Base-by-base conservation (phyloP, 208 protist genomes). In the Leishmania guyanensis region DNA sequence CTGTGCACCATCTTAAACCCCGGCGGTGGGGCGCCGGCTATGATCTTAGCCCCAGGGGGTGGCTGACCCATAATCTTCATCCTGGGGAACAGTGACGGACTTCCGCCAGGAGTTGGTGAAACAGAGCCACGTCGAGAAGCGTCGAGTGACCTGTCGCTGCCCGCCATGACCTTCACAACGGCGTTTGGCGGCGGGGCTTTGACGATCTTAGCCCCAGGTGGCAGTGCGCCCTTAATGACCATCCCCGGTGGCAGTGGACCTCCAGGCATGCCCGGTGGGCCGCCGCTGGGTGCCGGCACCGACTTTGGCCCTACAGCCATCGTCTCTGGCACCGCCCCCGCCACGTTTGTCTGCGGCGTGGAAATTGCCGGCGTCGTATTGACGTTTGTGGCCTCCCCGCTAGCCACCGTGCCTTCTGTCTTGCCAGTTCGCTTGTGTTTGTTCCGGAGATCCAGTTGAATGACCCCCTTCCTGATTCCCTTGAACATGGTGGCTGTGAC, bases 181-280 rank as follows among this genome's bases (percentile, higher is more conserved):
- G 82, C 89, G 14, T 82, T 79, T 3, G 89, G 89, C 53, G 87
- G 91, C 29, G 89, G 88, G 0, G 86, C 88, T 12, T 86, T 88
- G 46, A 93, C 85, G 10, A 92, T 65, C 70, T 91, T 92, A 29
- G 66, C 80, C 4, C 89, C 89, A 4, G 87, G 87, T 53, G 86
- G 87, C 10, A 72, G 85, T 14, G 75, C 65, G 3, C 83, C 83
- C 64, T 80, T 82, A 36, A 86, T 36, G 3, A 51, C 66, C 36
- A 64, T 36, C 53, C 64, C 77, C 2, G 70, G 64, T 29, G 85
- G 82, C 56, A 65, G 43, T 48, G 79, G 73, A 43, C 33, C 79
- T 5, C 65, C 39, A 51, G 43, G 4, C 46, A 71, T 65, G 8
- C 77, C 51, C 1, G 77, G 80, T 29, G 82, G 62, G 75, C 74